Base-by-base conservation (phyloP, 2,329 filamentous ascomycete species). In the Hypoxylon sp. region DNA sequence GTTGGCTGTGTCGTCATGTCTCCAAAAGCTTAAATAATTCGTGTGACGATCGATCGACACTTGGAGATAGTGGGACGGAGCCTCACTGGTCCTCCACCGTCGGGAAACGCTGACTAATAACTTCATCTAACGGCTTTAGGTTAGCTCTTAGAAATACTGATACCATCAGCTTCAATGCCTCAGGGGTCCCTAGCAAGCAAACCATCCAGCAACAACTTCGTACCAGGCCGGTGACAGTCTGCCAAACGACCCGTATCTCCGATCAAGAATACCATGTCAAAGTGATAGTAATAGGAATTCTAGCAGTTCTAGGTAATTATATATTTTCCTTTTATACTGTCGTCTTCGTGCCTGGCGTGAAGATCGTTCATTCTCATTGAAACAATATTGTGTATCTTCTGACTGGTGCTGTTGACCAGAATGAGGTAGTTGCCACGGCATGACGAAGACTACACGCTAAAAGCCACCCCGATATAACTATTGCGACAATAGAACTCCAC, bases 61-160 rank as follows among this genome's bases (percentile, higher is more conserved):
- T 60, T 61, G 42, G 48, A 70, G 71, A 72, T 73, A 72, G 64
- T 52, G 61, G 63, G 46, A 70, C 22, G 53, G 50, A 63, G 52
- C 42, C 29, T 67, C 54, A 70, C 52, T 70, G 67, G 67, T 39
- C 37, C 42, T 52, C 44, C 6, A 35, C 13, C n/a, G 14, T 11
- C 5, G 37, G 46, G 35, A 42, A 5, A 35, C 29, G 47, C 50
- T 65, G 52, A 56, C 58, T 50, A 50, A 47, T 60, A 33, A 63
- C 61, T 51, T 65, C 51, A 63, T 51, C 42, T 55, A 66, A 63
- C 53, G 39, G 24, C 22, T 54, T 61, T 44, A 3, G 53, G 55
- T 62, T 52, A 55, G 33, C 14, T 29, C 26, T 31, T 5, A 26
- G 19, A 47, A 10, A 50, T 50, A 6, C 22, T 22, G n/a, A 48